phyloP scores from a whole-genome alignment of 768 basidiomycete species.

The Rhodosporidiobolus sp. region DNA sequence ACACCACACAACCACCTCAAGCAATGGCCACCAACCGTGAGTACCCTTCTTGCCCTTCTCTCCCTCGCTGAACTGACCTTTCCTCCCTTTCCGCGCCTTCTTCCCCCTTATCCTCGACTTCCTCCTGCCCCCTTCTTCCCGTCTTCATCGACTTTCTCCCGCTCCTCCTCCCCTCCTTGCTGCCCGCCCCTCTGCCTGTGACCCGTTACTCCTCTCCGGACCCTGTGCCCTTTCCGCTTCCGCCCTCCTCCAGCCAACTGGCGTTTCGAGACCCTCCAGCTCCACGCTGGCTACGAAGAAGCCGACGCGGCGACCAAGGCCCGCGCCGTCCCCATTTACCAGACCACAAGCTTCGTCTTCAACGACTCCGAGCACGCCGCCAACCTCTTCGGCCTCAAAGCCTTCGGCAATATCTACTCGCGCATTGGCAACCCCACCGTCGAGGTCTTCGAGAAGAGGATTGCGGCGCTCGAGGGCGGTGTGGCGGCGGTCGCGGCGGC shows the following conservation, averaged over 20 bases:
- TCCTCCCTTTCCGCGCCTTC: too few relatives aligned
- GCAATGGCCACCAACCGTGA: too few relatives aligned
- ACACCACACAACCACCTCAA: too few relatives aligned
- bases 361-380: conserved; percentile 60
- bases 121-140: too few relatives aligned
- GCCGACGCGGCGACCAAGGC: conserved; percentile 47
- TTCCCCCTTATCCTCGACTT: too few relatives aligned
- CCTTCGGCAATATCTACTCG: conserved; percentile 61
- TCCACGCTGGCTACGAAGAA: conserved; percentile 66
- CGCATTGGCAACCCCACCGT: conserved; percentile 46
- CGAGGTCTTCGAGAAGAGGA: conserved; percentile 73
- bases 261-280: conserved; percentile 54
- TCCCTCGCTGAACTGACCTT: background rate
- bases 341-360: conserved; percentile 34
- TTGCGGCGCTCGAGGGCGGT: conserved; percentile 77
- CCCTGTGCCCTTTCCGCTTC: too few relatives aligned
- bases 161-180: background rate
- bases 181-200: background rate
- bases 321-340: conserved; percentile 69
- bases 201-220: too few relatives aligned
- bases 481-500: conserved; percentile 67
- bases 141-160: too few relatives aligned
- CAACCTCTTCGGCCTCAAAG: conserved; percentile 63
- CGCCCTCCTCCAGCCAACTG: background rate
- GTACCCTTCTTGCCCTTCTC: background rate